Evolutionary conservation across 1,284 basidiomycete species (phyloP), one percentile per base, ranked within the genome.

Genomic region (Malassezia japonica): DNA sequence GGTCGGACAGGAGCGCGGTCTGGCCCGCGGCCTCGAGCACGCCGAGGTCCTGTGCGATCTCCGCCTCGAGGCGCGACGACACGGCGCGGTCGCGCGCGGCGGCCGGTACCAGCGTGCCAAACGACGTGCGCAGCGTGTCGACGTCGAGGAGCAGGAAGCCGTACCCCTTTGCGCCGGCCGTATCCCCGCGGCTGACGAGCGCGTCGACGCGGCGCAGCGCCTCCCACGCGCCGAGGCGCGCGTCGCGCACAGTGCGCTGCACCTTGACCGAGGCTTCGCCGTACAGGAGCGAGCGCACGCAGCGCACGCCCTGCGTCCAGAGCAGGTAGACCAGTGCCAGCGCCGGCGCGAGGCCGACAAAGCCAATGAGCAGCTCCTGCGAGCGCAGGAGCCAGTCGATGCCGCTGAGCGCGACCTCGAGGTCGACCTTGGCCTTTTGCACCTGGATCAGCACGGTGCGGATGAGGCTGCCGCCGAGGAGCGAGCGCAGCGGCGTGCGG

Each of bases 371-470:
- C 27, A 98, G 78, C 73, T 95, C 88, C 74, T 98, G 92, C 2
- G 87, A 90, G 64, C 85, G 87, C 57, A 98, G 82, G 44, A 98
- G 78, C 68, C 85, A 87, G 75, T 98, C 92, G 60, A 95, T 85
- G 44, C 87, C 83, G 47, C 82, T 76, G 65, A 95, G 77, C 24
- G 87, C 80, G 76, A 92, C 81, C 62, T 89, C 86, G 46, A 96
- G 82, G 73, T 98, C 92, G 51, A 88, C 89, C 79, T 96, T 96
- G 51, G 90, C 87, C 74, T 96, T 98, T 68, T 98, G 92, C 1
- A 95, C 80, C 72, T 96, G 92, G 48, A 98, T 86, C 52, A 98
- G 83, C 28, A 91, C 75, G 0, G 87, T 84, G 33, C 92, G 80
- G 23, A 96, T 76, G 12, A 98, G 79, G 12, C 84, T 85, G 4